Percentiles rank a stretch among this genome's conserved stretches.
Evolutionary conservation across 1,284 basidiomycete species (phyloP).

Genomic region (Neotropicomus parvogracilis): DNA sequence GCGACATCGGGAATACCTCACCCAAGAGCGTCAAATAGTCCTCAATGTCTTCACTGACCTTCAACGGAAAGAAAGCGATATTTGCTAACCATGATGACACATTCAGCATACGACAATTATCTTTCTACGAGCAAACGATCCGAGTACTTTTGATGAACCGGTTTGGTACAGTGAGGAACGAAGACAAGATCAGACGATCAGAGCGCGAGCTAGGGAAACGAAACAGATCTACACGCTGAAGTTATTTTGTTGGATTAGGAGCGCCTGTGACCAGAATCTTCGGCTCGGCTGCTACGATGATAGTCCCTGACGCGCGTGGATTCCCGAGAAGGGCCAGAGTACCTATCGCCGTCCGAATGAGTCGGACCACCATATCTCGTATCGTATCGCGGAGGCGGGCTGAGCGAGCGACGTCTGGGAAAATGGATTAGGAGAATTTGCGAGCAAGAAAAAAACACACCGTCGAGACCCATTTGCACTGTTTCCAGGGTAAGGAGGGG

Average conservation of each 20-base stretch:
- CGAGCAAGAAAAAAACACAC: conserved; percentile 33
- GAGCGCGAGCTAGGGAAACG: conserved; percentile 3
- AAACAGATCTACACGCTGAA: conserved; percentile 4
- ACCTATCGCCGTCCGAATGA: conserved; percentile 43
- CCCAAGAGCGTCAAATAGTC: too few relatives aligned
- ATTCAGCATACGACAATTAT: neutral
- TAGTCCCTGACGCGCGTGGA: conserved; percentile 55
- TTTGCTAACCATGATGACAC: conserved; percentile 6
- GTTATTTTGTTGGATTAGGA: conserved; percentile 18
- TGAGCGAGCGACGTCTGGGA: conserved; percentile 67
- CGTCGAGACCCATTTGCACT: conserved; percentile 46
- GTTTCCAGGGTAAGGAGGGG: conserved; percentile 47
- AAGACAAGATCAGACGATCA: conserved; percentile 2
- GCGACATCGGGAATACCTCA: too few relatives aligned
- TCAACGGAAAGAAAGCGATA: conserved; percentile 6
- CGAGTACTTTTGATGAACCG: conserved; percentile 7
- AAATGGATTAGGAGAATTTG: neutral
- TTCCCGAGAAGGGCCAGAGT: conserved; percentile 40
- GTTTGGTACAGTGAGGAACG: conserved; percentile 2
- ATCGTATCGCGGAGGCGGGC: conserved; percentile 54
- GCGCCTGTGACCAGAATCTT: conserved; percentile 39
- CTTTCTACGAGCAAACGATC: conserved; percentile 7
- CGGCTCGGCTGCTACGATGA: conserved; percentile 53
- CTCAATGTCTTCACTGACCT: too few relatives aligned
- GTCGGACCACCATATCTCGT: conserved; percentile 36